Percentiles rank a stretch among this genome's conserved stretches.
Conservation (phyloP, 2,329 filamentous ascomycete species). For the Pezicula radicicola region DNA sequence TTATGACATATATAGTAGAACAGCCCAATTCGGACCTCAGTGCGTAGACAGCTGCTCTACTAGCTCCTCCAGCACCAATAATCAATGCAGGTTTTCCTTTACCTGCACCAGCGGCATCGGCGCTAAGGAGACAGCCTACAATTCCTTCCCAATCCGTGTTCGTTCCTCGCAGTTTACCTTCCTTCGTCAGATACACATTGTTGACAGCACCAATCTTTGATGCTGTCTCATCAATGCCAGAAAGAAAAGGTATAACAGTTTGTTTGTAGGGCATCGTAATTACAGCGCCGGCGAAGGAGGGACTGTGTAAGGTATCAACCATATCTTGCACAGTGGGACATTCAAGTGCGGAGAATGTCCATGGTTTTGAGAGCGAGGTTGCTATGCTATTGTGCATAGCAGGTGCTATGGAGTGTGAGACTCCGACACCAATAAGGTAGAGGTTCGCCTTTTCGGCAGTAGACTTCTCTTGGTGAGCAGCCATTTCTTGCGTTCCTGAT, state of each 20-base stretch:
- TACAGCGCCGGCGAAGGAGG: constrained; percentile 62
- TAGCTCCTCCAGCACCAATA: constrained; percentile 72
- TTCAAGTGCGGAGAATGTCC: constrained; percentile 32
- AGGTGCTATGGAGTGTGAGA: constrained; percentile 37
- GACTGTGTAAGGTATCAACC: constrained; percentile 47
- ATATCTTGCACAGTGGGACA: constrained; percentile 31
- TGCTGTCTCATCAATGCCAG: constrained; percentile 69
- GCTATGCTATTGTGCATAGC: constrained; percentile 38
- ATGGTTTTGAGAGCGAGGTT: constrained; percentile 29
- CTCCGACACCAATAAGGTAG: constrained; percentile 36
- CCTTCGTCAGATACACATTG: constrained; percentile 61
- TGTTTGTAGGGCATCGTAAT: constrained; percentile 85
- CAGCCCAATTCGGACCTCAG: constrained; percentile 65
- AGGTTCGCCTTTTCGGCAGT: constrained; percentile 1
- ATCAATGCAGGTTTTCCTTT: constrained; percentile 63
- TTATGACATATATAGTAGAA: constrained; percentile 70
- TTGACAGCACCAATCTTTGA: constrained; percentile 73
- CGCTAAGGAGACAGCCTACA: constrained; percentile 53
- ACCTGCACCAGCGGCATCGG: constrained; percentile 34
- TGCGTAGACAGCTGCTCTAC: constrained; percentile 70
- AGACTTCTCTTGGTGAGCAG: not conserved
- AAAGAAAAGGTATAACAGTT: constrained; percentile 66
- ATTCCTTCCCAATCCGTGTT: constrained; percentile 80
- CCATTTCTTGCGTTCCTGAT: not conserved
- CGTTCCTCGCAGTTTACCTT: constrained; percentile 59